These are phyloP conservation scores for Fusarium lyarnte DNA, from an alignment of 2,329 filamentous ascomycete genomes.

Conservation along the genomic window DNA sequence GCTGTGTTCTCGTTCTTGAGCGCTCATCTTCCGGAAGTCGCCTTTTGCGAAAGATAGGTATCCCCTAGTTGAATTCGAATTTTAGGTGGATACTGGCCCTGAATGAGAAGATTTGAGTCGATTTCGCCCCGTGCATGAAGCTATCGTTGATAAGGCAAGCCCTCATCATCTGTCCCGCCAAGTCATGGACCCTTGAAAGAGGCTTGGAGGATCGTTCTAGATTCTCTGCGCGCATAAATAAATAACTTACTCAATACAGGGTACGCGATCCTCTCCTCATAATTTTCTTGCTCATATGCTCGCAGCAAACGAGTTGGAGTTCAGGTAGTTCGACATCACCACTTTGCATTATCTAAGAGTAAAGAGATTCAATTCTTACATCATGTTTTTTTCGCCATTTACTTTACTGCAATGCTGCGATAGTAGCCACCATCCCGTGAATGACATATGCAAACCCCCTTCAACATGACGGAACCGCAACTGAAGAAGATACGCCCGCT, in stretches of 20 bases:
- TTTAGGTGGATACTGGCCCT: too few relatives aligned
- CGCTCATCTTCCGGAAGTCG: background rate
- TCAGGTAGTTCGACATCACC: background rate
- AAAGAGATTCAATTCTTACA: background rate
- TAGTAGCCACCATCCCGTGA: background rate
- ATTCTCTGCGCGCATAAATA: background rate
- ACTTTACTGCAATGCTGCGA: fast-evolving
- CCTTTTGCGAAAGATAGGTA: fast-evolving
- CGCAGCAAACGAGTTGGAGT: background rate
- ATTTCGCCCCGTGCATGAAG: background rate
- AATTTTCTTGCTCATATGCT: background rate
- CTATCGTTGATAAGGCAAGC: background rate
- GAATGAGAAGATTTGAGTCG: conserved; percentile 9
- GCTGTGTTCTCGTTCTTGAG: background rate
- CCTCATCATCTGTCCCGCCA: background rate
- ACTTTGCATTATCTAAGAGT: background rate
- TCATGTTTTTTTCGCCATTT: background rate
- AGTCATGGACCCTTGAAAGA: background rate
- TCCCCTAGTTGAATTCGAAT: background rate
- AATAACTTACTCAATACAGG: background rate
- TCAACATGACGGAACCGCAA: background rate
- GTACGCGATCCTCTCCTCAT: background rate
- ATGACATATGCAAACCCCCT: background rate
- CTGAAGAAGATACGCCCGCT: background rate
- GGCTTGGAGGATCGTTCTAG: background rate